Evolutionary conservation across 331 rosid species (phyloP), one percentile per base, ranked within the genome.

Genomic region (Dryas integrifolia): DNA sequence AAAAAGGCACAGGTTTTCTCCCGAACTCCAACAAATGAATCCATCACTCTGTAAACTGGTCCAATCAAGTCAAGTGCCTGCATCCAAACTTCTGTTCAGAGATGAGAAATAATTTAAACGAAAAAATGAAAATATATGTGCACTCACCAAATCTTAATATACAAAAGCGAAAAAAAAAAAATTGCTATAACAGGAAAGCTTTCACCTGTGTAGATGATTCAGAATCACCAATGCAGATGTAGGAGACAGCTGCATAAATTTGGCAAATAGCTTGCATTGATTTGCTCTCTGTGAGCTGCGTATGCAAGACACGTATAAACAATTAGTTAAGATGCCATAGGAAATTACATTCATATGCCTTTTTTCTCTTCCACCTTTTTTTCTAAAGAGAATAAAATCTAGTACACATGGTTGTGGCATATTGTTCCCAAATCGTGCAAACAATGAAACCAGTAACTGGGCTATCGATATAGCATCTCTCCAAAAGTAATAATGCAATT

Each of bases 11-110:
- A 86, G 58, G 98, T 94, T 88, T 94, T 91, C 89, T 94, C 98
- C 79, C 97, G 84, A 82, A 94, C 96, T 67, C 98, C 97, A 16
- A 89, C 98, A 74, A 94, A 94, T 52, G 97, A 91, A 83, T 94
- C 98, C 91, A 89, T 91, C 80, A 87, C 87, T 58, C 90, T 85
- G 83, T 91, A 86, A 75, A 89, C 96, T 57, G 98, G 98, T 77
- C 96, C 88, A 66, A 94, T 82, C 87, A 89, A 88, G 85, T 91
- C 98, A 66, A 88, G 97, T 73, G 98, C 98, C 98, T 94, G 92
- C 82, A 83, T 7, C 70, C 7, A 85, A 85, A 73, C 47, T n/a
- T 70, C 51, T 53, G 65, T 74, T 80, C 39, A 72, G 72, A 56
- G 51, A 76, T 45, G 74, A 72, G 48, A 67, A 62, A 77, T 49